A percentile compares a stretch with the other conserved stretches of the same genome.
Evolutionary conservation across 148 eudicot genomes (phyloP).

Genomic region (Spergularia marina): DNA sequence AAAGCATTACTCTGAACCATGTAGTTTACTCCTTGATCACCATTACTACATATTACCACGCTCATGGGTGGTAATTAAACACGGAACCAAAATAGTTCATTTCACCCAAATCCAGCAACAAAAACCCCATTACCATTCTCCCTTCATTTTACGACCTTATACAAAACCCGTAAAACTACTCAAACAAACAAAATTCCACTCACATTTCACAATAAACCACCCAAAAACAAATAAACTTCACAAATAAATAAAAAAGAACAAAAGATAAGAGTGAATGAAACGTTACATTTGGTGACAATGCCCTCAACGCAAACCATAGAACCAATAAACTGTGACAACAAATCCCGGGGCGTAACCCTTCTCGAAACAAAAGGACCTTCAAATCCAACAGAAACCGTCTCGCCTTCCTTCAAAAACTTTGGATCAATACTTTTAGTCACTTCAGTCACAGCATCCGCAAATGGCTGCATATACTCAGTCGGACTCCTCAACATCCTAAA

Average conservation of each 20-base stretch:
- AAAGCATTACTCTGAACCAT: too few relatives aligned
- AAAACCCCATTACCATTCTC: too few relatives aligned
- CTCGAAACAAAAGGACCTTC: conserved; percentile 94
- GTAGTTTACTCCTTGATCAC: too few relatives aligned
- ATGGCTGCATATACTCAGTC: conserved; percentile 77
- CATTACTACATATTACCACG: too few relatives aligned
- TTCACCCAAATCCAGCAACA: too few relatives aligned
- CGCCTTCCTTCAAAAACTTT: conserved; percentile 93
- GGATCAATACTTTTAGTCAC: conserved; percentile 57
- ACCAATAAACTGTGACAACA: conserved; percentile 86
- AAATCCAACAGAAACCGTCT: conserved; percentile 81
- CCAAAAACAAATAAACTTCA: not conserved
- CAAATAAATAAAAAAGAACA: too few relatives aligned
- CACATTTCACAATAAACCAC: not conserved
- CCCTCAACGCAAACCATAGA: conserved; percentile 97
- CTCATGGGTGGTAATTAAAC: too few relatives aligned
- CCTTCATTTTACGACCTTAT: too few relatives aligned
- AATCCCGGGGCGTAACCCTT: conserved; percentile 87
- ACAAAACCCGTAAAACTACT: not conserved
- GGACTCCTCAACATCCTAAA: conserved; percentile 78
- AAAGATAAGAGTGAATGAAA: not conserved
- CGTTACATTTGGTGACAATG: conserved; percentile 84
- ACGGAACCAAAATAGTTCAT: too few relatives aligned
- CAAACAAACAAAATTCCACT: not conserved
- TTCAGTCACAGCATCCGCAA: conserved; percentile 83